A percentile compares a stretch with the other conserved stretches of the same genome.
Conservation (phyloP, 176 grass and related monocot genomes). For the Aegilops tauschii region DNA sequence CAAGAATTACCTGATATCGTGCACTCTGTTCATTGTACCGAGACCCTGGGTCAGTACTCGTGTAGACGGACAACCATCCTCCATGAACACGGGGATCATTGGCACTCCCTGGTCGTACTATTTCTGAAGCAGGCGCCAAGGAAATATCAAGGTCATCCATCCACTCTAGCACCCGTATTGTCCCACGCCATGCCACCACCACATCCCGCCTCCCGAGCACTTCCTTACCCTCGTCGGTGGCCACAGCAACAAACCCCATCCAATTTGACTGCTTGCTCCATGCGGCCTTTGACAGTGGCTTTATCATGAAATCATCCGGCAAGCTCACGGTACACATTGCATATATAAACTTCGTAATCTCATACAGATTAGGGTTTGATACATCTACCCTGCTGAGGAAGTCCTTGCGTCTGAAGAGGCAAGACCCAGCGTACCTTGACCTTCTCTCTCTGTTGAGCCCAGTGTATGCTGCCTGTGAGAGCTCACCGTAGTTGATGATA, state of each 20-base stretch:
- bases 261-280: conserved; percentile 94
- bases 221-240: conserved; percentile 75
- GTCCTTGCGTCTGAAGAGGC: conserved; percentile 50
- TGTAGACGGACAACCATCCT: conserved; percentile 84
- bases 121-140: conserved; percentile 55
- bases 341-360: conserved; percentile 82
- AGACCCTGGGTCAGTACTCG: conserved; percentile 51
- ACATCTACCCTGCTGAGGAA: conserved; percentile 57
- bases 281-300: conserved; percentile 41
- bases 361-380: conserved; percentile 61
- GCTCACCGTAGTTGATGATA: conserved; percentile 80
- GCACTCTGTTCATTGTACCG: conserved; percentile 67
- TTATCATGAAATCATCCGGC: conserved; percentile 78
- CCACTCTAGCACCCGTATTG: conserved; percentile 76
- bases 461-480: conserved; percentile 70
- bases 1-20: conserved; percentile 53
- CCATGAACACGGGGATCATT: conserved; percentile 58
- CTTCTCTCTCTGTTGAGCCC: conserved; percentile 67
- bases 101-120: conserved; percentile 25
- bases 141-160: conserved; percentile 78
- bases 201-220: conserved; percentile 80
- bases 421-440: conserved; percentile 72
- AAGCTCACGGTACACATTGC: conserved; percentile 68
- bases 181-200: conserved; percentile 85
- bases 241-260: conserved; percentile 87